phyloP scores from a whole-genome alignment of 805 yeast species.

The Jamesozyma jinghongensis region DNA sequence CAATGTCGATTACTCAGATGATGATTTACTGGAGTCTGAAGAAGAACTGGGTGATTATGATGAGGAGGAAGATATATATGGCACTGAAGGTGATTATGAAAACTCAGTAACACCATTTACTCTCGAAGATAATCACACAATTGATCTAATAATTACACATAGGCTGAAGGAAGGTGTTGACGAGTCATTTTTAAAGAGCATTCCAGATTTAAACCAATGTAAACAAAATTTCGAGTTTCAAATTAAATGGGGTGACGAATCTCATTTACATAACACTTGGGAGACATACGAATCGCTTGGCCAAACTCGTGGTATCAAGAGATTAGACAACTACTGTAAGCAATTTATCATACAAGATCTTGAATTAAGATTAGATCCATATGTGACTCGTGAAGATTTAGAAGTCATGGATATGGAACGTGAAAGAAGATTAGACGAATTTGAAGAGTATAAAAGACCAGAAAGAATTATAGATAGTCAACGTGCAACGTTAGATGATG shows the following conservation, averaged over 20 bases:
- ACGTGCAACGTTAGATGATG: conserved; percentile 50
- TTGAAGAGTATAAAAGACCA: conserved; percentile 72
- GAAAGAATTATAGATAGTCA: conserved; percentile 86
- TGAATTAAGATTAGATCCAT: conserved; percentile 69
- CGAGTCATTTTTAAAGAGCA: conserved; percentile 22
- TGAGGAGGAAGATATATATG: conserved; percentile 15
- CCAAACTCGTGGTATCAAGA: conserved; percentile 61
- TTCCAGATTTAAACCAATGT: conserved; percentile 40
- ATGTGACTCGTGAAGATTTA: conserved; percentile 80
- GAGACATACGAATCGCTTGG: conserved; percentile 53
- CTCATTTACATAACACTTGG: conserved; percentile 96
- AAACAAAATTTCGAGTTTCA: conserved; percentile 51
- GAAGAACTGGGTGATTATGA: conserved; percentile 23
- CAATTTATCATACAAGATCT: conserved; percentile 64
- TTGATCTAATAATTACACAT: conserved; percentile 24
- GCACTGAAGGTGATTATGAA: conserved; percentile 5
- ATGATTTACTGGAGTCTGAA: conserved; percentile 33
- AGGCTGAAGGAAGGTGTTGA: conserved; percentile 19
- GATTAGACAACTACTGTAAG: conserved; percentile 82
- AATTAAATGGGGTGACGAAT: conserved; percentile 79
- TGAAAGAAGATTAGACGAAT: conserved; percentile 75
- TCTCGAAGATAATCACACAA: conserved; percentile 30
- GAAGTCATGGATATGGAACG: conserved; percentile 90
- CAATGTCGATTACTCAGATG: conserved; percentile 54
- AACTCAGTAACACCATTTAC: conserved; percentile 21